These are phyloP conservation scores for Rhizopus arrhizus DNA, from an alignment of 371 early-diverging fungal genomes.

Conservation along the genomic window DNA sequence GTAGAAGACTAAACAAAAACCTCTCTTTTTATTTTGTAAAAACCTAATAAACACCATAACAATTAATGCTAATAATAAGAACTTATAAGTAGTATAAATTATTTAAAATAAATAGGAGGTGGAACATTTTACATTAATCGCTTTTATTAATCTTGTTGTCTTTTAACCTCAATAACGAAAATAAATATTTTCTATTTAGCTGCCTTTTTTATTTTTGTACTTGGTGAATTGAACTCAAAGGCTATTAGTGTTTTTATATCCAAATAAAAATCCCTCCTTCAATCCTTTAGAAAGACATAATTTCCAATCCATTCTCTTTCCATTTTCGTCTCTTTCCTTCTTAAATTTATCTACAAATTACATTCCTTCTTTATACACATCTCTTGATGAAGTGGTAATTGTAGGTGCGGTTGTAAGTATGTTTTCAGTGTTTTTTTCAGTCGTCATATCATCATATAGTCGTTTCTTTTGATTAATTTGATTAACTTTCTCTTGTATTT, in stretches of 20 bases:
- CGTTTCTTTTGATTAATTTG: conserved; percentile 15
- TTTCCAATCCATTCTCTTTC: conserved; percentile 5
- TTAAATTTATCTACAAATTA: conserved; percentile 13
- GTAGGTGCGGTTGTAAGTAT: conserved; percentile 9
- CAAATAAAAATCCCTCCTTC: conserved; percentile 8
- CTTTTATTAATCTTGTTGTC: background rate
- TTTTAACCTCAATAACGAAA: background rate
- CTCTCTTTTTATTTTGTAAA: background rate
- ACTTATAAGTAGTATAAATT: background rate
- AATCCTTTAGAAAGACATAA: conserved; percentile 16
- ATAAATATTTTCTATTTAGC: conserved; percentile 1
- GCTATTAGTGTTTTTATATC: background rate
- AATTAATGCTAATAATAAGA: background rate
- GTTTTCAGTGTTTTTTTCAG: conserved; percentile 7
- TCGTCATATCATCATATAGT: conserved; percentile 10
- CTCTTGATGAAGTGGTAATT: conserved; percentile 14
- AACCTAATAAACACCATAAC: background rate
- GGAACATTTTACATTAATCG: conserved; percentile 4
- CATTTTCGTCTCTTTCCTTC: conserved; percentile 13
- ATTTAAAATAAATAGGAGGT: conserved; percentile 4
- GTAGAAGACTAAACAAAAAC: too few species aligned
- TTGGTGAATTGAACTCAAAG: background rate
- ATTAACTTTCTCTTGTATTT: conserved; percentile 7
- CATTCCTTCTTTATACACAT: conserved; percentile 10
- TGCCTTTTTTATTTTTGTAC: conserved; percentile 5